Conservation (phyloP, 169 alveolate species). For the Theileria equi region DNA sequence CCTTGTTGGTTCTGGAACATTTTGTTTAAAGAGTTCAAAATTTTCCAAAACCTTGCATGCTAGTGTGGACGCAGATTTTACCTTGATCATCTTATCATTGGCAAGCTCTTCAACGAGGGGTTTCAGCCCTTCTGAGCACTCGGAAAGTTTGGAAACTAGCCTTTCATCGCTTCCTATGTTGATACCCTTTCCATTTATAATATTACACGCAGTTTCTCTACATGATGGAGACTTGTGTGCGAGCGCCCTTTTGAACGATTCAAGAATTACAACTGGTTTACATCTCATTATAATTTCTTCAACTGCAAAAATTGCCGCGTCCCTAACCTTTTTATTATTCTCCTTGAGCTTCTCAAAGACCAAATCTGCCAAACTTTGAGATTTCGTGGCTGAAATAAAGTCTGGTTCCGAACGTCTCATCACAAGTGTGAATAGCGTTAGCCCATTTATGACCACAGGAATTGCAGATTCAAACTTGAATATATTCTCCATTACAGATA, state of each 20-base stretch:
- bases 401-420: constrained; percentile 11
- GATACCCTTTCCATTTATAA: constrained; percentile 31
- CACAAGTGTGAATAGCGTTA: constrained; percentile 12
- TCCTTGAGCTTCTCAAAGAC: constrained; percentile 52
- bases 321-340: constrained; percentile 40
- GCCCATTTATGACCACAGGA: constrained; percentile 25
- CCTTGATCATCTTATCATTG: constrained; percentile 39
- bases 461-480: constrained; percentile 52
- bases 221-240: constrained; percentile 44
- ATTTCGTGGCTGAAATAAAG: neutral
- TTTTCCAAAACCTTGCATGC: constrained; percentile 36
- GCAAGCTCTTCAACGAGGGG: neutral
- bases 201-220: constrained; percentile 42
- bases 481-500: constrained; percentile 17
- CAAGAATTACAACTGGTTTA: constrained; percentile 7
- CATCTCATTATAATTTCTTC: constrained; percentile 18
- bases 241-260: constrained; percentile 17
- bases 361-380: constrained; percentile 14
- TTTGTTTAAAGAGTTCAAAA: neutral
- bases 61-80: constrained; percentile 22
- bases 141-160: constrained; percentile 9
- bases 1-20: neutral
- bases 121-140: neutral
- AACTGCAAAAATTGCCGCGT: constrained; percentile 15
- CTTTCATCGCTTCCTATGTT: neutral